These are phyloP conservation scores for Lipomyces oligophaga DNA, from an alignment of 805 yeast species.

Conservation along the genomic window DNA sequence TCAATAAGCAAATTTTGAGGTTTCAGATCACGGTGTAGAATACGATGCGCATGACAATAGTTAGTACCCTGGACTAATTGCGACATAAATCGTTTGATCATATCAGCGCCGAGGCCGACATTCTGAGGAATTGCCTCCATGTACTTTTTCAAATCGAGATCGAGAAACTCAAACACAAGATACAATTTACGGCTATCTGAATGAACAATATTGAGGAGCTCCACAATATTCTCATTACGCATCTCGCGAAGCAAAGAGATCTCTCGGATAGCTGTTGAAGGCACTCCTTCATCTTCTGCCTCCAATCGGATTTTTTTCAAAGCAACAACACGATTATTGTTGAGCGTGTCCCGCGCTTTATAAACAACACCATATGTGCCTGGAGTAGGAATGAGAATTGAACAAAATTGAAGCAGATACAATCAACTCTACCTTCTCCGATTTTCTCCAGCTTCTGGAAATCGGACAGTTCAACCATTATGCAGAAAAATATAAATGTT, in stretches of 20 bases:
- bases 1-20: slow-evolving; percentile 94
- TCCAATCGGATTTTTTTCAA: slow-evolving; percentile 91
- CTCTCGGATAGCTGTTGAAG: slow-evolving; percentile 96
- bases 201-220: slow-evolving; percentile 90
- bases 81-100: slow-evolving; percentile 90
- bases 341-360: slow-evolving; percentile 84
- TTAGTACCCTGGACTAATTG: slow-evolving; percentile 87
- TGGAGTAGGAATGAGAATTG: slow-evolving; percentile 19
- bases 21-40: slow-evolving; percentile 90
- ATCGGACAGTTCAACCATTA: slow-evolving; percentile 83
- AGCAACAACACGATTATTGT: slow-evolving; percentile 92
- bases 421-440: slow-evolving; percentile 75
- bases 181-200: slow-evolving; percentile 89
- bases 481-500: too few relatives aligned
- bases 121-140: slow-evolving; percentile 95
- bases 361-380: slow-evolving; percentile 98
- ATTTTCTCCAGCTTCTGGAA: slow-evolving; percentile 92
- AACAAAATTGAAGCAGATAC: neutral
- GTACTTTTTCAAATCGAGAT: slow-evolving; percentile 89
- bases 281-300: slow-evolving; percentile 97
- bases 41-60: slow-evolving; percentile 92
- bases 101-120: slow-evolving; percentile 79
- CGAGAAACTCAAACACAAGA: slow-evolving; percentile 88
- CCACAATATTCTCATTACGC: slow-evolving; percentile 88
- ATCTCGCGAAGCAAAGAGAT: slow-evolving; percentile 90